Base-by-base conservation (phyloP, 805 yeast genomes). In the Candida krabiensis region DNA sequence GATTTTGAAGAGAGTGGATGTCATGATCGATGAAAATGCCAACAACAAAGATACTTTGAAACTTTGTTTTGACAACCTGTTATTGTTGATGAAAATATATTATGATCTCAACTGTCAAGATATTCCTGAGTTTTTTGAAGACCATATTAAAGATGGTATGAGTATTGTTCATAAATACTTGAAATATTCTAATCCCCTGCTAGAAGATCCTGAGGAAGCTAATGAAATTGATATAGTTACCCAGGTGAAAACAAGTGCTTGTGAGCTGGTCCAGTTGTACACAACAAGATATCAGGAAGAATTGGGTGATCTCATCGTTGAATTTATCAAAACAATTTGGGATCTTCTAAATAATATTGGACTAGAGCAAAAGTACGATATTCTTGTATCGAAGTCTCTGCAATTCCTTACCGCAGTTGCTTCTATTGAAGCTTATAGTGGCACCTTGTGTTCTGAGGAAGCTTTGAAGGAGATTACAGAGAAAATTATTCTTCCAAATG, bases 61-160 rank as follows among this genome's bases (percentile, higher is more conserved):
- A 23, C 66, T 80, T 2, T 69, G 83, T 30, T 76, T 88, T 50
- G 91, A 85, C 22, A 86, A 84, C 40, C 62, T 90, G 50, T 66
- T 83, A 35, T 64, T 89, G 16, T 70, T 90, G 37, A 63, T 84
- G 24, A 91, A 93, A 58, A 77, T 95, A 25, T 95, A 86, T 63
- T 88, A 80, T 58, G 99, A 93, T 60, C 77, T 93, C 55, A 93
- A 93, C 61, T 91, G 97, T 64, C 99, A 95, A 66, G 99, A 93
- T 64, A 83, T 93, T 37, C 99, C 99, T 1, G 99, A 90, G 63
- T 93, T 91, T 58, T 93, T 93, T 59, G 99, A 95, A 65, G 98
- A 93, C 64, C 77, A 93, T 59, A 66, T 93, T 61, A 67, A 72
- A 28, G 67, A 65, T 13, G 89, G 95, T 37, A 86, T 95, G 93